Base-by-base conservation (phyloP, 2,329 filamentous ascomycete genomes). In the Xylariaceae sp. region DNA sequence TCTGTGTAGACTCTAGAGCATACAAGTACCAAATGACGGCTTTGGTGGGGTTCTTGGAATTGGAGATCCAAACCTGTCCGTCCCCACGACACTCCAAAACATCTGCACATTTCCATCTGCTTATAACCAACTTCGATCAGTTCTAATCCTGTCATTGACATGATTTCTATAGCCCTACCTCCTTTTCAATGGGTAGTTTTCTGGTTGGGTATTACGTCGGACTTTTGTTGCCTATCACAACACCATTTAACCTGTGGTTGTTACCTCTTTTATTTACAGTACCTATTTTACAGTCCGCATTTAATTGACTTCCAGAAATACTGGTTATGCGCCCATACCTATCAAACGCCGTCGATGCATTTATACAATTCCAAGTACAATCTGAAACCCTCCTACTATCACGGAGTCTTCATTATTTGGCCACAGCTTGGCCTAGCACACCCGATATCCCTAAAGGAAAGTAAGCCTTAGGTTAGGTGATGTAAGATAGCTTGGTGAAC, bases 11-110 rank as follows among this genome's bases (percentile, higher is more conserved):
- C n/a, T n/a, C n/a, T n/a, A n/a, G n/a, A n/a, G n/a, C n/a, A n/a
- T n/a, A n/a, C n/a, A n/a, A n/a, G n/a, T n/a, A n/a, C n/a, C n/a
- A n/a, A 38, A 44, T 45, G 48, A 43, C 35, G 54, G 55, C 52
- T 55, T 49, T 55, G 49, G 54, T 53, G 54, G 54, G 54, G 54
- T 38, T 13, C 24, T 9, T 8, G 12, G 44, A 44, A 44, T 36
- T 47, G 42, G 46, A 43, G 41, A 44, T 37, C 13, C 27, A 24
- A 24, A 24, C 7, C 6, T 6, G 21, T 24, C 6, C 21, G n/a
- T n/a, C n/a, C n/a, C n/a, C n/a, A n/a, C n/a, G n/a, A n/a, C n/a
- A n/a, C n/a, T n/a, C n/a, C n/a, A n/a, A n/a, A n/a, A n/a, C n/a
- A n/a, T n/a, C n/a, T n/a, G n/a, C n/a, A n/a, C n/a, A n/a, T n/a